Evolutionary conservation across 352 stramenopile genomes (phyloP).

Genomic region (Phytophthora idaei): DNA sequence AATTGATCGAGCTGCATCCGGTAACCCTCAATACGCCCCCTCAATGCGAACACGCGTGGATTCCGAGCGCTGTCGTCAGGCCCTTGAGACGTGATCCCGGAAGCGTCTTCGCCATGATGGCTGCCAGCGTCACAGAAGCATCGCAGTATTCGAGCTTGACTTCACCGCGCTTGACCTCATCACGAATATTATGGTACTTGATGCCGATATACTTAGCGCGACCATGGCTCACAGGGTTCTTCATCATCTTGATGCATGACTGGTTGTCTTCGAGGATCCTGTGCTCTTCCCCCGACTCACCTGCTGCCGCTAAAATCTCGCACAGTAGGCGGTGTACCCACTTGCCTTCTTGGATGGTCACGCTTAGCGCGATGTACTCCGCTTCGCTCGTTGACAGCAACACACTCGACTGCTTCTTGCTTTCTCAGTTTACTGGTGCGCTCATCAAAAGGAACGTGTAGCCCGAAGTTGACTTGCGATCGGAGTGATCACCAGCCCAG

Average conservation of each 20-base stretch:
- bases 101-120: not conserved
- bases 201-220: not conserved
- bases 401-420: conserved; percentile 8
- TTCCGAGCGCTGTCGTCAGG: not conserved
- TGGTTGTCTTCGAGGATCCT: conserved; percentile 20
- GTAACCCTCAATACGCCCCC: not conserved
- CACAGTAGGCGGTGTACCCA: conserved; percentile 4
- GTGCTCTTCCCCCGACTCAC: conserved; percentile 8
- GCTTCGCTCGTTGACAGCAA: conserved; percentile 16
- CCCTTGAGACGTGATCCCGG: not conserved
- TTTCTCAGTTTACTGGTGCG: not conserved
- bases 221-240: not conserved
- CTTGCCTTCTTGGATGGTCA: conserved; percentile 9
- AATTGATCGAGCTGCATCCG: too few relatives aligned
- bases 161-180: conserved; percentile 1
- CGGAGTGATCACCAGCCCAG: not conserved
- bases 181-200: not conserved
- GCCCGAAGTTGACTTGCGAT: conserved; percentile 5
- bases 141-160: conserved; percentile 1
- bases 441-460: conserved; percentile 2
- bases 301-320: conserved; percentile 2
- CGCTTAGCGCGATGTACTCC: conserved; percentile 15
- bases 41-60: not conserved
- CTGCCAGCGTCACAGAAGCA: not conserved
- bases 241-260: conserved; percentile 8